phyloP scores from a whole-genome alignment of 257 asterid genomes.

The Knoxia roxburghii region DNA sequence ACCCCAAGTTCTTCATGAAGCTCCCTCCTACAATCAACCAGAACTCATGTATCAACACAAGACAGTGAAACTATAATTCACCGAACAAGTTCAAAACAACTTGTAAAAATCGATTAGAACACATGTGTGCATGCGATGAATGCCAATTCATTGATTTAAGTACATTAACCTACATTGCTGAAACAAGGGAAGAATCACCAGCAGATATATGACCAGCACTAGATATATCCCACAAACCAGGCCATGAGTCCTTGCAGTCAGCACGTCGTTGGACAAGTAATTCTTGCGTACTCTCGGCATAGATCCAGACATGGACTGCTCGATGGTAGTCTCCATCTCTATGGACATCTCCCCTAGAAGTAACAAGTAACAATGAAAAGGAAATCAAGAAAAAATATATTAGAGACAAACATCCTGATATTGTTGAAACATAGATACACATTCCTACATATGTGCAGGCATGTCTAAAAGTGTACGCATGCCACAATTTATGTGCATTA shows the following conservation, averaged over 20 bases:
- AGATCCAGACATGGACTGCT: constrained; percentile 94
- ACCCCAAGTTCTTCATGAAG: constrained; percentile 96
- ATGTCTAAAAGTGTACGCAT: neutral
- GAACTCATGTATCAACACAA: constrained; percentile 8
- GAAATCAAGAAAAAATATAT: constrained; percentile 1
- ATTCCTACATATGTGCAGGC: neutral
- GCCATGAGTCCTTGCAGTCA: constrained; percentile 91
- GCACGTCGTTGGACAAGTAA: constrained; percentile 76
- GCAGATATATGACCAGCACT: constrained; percentile 98
- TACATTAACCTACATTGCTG: constrained; percentile 56
- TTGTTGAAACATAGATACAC: neutral
- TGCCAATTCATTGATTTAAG: neutral
- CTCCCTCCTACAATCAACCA: constrained; percentile 68
- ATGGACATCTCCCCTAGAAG: constrained; percentile 58
- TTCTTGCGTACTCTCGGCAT: constrained; percentile 80
- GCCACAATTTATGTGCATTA: neutral
- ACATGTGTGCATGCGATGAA: neutral
- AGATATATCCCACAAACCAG: constrained; percentile 92
- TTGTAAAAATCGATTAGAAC: neutral
- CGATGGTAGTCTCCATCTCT: constrained; percentile 91
- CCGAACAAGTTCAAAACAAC: neutral
- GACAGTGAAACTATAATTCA: neutral
- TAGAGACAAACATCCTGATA: neutral
- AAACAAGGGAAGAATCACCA: constrained; percentile 84
- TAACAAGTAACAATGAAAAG: constrained; percentile 12